Evolutionary conservation across 108 stramenopile genomes (phyloP).

Genomic region (Asterionellopsis glacialis): DNA sequence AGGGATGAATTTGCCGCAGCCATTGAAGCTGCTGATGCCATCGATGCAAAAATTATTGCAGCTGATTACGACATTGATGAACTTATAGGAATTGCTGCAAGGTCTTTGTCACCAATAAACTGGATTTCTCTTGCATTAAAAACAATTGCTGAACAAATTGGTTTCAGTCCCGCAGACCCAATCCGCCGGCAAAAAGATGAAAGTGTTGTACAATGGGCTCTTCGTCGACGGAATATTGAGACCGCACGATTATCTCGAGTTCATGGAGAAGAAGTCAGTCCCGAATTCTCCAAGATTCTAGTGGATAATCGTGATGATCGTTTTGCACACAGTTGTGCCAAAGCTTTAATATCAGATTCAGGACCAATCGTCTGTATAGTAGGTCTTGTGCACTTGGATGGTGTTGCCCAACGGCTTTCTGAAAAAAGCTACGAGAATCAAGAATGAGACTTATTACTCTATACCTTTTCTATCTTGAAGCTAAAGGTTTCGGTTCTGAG

Average conservation of each 20-base stretch:
- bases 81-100: background rate
- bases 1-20: conserved; percentile 2
- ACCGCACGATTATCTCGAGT: conserved; percentile 1
- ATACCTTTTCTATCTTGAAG: no score
- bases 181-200: background rate
- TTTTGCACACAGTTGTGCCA: background rate
- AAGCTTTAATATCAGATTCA: background rate
- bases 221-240: background rate
- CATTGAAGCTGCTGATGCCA: background rate
- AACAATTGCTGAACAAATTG: background rate
- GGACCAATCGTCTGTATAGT: background rate
- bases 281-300: background rate
- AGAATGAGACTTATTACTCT: no score
- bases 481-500: no score
- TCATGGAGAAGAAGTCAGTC: background rate
- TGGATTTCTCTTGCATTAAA: background rate
- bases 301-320: background rate
- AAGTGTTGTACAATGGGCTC: background rate
- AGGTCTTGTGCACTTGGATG: background rate
- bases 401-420: background rate
- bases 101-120: background rate
- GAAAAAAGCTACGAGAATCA: background rate
- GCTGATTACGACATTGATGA: background rate
- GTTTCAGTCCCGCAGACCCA: background rate
- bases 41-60: background rate